Evolutionary conservation across 73 alveolate species (phyloP).

Genomic region (Tetrahymena elliotti): DNA sequence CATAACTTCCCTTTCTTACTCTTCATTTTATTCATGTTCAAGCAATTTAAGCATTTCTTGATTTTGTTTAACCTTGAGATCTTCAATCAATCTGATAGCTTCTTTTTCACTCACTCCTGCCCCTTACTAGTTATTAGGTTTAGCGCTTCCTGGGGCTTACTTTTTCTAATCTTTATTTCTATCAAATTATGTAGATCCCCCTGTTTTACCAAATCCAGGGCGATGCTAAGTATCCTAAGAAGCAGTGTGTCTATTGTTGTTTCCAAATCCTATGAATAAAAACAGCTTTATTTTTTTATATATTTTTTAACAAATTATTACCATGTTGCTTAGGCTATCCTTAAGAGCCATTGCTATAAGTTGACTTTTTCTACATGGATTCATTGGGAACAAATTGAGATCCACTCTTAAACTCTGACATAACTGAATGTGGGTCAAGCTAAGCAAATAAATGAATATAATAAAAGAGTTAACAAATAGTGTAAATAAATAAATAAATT

Average conservation of each 20-base stretch:
- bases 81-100: conserved; percentile 9
- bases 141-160: neutral
- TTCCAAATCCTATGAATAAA: neutral
- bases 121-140: neutral
- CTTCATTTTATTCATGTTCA: conserved; percentile 34
- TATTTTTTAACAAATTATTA: neutral
- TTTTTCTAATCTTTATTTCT: neutral
- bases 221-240: neutral
- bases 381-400: neutral
- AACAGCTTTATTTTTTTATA: neutral
- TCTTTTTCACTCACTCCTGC: conserved; percentile 1
- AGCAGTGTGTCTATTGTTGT: neutral
- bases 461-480: neutral
- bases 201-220: neutral
- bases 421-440: neutral
- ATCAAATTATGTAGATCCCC: neutral
- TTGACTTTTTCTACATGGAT: neutral
- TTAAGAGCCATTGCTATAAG: neutral
- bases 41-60: conserved; percentile 17
- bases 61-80: conserved; percentile 18
- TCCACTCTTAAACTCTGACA: neutral
- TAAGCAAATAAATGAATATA: neutral
- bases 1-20: conserved; percentile 35
- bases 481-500: neutral
- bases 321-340: neutral